Conservation (phyloP, 345 rosid genomes). For the Dovyalis caffra region DNA sequence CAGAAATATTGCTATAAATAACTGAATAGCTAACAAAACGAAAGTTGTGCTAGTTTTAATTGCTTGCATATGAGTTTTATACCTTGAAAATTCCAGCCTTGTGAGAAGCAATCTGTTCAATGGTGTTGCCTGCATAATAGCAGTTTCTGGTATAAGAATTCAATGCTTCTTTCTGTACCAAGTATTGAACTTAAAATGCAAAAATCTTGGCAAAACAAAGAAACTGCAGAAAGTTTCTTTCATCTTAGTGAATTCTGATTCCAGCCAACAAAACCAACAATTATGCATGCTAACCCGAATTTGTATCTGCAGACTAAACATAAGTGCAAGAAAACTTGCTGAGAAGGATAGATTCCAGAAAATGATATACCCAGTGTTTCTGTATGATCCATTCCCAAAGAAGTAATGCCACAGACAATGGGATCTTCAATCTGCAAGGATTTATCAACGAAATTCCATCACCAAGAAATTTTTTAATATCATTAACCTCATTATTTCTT, state of each 20-base stretch:
- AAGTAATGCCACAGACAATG: constrained; percentile 78
- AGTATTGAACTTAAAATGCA: neutral
- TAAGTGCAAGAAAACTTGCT: constrained; percentile 1
- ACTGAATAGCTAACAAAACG: constrained; percentile 11
- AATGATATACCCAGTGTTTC: constrained; percentile 55
- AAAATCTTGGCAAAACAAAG: neutral
- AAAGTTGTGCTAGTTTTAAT: constrained; percentile 18
- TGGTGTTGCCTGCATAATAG: constrained; percentile 59
- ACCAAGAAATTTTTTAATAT: neutral
- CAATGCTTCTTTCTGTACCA: constrained; percentile 2
- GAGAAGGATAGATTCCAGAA: constrained; percentile 7
- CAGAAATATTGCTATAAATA: constrained; percentile 21
- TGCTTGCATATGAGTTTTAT: constrained; percentile 20
- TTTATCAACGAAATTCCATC: constrained; percentile 9
- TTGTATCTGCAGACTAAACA: neutral
- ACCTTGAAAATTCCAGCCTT: constrained; percentile 98
- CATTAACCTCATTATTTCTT: neutral
- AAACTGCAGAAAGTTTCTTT: neutral
- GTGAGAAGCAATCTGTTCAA: constrained; percentile 70
- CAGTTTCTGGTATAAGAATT: constrained; percentile 12
- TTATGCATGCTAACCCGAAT: neutral
- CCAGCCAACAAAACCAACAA: neutral
- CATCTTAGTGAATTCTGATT: neutral
- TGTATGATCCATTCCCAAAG: constrained; percentile 89
- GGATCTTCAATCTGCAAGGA: constrained; percentile 72